Conservation (phyloP, 495 filamentous ascomycete species). For the Daldinia loculata region DNA sequence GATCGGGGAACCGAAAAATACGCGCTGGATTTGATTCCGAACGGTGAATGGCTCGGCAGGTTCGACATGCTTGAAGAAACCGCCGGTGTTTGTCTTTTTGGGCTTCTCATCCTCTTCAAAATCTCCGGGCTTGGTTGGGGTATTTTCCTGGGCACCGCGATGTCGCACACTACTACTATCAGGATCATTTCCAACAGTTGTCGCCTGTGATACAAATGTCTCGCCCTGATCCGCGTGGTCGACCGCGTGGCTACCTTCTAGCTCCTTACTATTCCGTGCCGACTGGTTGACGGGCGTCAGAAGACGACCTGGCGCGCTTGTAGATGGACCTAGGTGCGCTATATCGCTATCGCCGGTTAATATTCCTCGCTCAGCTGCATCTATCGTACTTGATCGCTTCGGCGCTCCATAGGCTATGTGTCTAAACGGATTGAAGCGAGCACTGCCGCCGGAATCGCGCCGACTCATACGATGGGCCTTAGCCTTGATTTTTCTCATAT, state of each 20-base stretch:
- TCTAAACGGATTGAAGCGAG: slow-evolving; percentile 47
- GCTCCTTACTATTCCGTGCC: slow-evolving; percentile 32
- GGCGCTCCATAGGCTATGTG: slow-evolving; percentile 40
- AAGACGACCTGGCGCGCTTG: slow-evolving; percentile 40
- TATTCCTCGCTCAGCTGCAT: slow-evolving; percentile 38
- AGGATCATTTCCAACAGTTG: slow-evolving; percentile 31
- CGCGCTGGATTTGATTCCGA: slow-evolving; percentile 73
- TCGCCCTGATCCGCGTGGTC: slow-evolving; percentile 32
- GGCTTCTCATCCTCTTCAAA: slow-evolving; percentile 42
- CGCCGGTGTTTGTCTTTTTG: slow-evolving; percentile 46
- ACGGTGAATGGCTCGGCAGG: slow-evolving; percentile 67
- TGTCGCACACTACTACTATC: slow-evolving; percentile 22
- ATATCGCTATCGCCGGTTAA: slow-evolving; percentile 2
- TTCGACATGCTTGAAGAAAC: slow-evolving; percentile 54
- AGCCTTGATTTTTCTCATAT: slow-evolving; percentile 46
- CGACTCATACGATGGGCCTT: slow-evolving; percentile 47
- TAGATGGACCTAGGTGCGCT: slow-evolving; percentile 28
- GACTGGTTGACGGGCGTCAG: slow-evolving; percentile 33
- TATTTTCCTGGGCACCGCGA: slow-evolving; percentile 18
- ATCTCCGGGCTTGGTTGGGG: background rate
- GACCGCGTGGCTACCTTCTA: slow-evolving; percentile 9
- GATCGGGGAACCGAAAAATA: slow-evolving; percentile 81
- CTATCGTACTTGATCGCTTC: slow-evolving; percentile 38
- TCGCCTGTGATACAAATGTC: slow-evolving; percentile 37
- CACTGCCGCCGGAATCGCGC: slow-evolving; percentile 39